These are phyloP conservation scores for Coemansia sp. DNA, from an alignment of 192 early-diverging fungal species.

Conservation along the genomic window DNA sequence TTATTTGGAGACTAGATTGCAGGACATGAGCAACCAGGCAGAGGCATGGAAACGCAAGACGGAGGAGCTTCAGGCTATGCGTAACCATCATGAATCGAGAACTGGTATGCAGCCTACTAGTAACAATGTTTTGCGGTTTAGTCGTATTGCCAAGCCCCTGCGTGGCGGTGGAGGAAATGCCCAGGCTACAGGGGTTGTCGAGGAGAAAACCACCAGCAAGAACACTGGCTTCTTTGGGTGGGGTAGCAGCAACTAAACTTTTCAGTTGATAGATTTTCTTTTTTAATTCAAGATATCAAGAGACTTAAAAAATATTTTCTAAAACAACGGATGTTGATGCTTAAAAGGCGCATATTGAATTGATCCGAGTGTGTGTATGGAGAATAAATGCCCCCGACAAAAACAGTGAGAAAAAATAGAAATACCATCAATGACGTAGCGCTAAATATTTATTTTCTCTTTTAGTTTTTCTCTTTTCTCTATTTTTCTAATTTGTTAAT, in stretches of 20 bases:
- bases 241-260: constrained; percentile 20
- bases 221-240: constrained; percentile 41
- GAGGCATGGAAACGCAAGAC: constrained; percentile 73
- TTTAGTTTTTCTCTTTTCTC: background rate
- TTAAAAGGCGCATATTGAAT: too few relatives aligned
- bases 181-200: constrained; percentile 3
- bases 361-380: too few relatives aligned
- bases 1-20: constrained; percentile 79
- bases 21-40: constrained; percentile 69
- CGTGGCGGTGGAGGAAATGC: constrained; percentile 69
- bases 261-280: background rate
- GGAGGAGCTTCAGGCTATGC: constrained; percentile 58
- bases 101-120: constrained; percentile 10
- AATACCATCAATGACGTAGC: too few relatives aligned
- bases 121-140: constrained; percentile 56
- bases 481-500: background rate
- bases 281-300: too few relatives aligned
- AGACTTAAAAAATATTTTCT: background rate
- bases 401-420: too few relatives aligned
- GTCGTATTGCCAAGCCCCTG: constrained; percentile 87
- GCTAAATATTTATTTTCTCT: constrained; percentile 1
- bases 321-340: too few relatives aligned
- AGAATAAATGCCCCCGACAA: too few relatives aligned
- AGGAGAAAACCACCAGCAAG: constrained; percentile 30
- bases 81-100: constrained; percentile 16